Percentiles rank a stretch among this genome's conserved stretches.
phyloP scores from a whole-genome alignment of 345 rosid genomes.

The Camelina sativa region DNA sequence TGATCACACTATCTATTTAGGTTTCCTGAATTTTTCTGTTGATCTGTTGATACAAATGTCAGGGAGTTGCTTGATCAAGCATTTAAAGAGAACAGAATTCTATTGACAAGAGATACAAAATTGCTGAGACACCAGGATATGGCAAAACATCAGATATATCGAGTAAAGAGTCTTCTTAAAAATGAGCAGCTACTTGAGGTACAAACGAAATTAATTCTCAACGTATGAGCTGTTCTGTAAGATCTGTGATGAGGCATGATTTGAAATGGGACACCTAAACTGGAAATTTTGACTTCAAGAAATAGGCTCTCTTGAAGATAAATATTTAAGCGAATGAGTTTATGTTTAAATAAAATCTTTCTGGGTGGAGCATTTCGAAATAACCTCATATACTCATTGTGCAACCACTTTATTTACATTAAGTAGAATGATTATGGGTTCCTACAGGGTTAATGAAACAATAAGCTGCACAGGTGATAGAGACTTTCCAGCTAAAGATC shows the following conservation, averaged over 20 bases:
- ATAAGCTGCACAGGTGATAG: conserved; percentile 63
- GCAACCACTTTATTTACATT: conserved; percentile 4
- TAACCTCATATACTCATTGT: not conserved
- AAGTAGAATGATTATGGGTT: not conserved
- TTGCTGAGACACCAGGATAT: conserved; percentile 77
- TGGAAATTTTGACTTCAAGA: not conserved
- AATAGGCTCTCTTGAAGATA: not conserved
- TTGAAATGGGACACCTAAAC: conserved; percentile 3
- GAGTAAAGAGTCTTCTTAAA: conserved; percentile 82
- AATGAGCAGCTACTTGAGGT: conserved; percentile 96
- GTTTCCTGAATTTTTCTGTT: not conserved
- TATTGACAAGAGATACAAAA: conserved; percentile 90
- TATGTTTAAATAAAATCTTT: not conserved
- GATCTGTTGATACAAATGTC: conserved; percentile 29
- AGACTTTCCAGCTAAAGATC: conserved; percentile 69
- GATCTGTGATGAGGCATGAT: not conserved
- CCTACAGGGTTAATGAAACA: conserved; percentile 22
- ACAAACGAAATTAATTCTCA: conserved; percentile 1
- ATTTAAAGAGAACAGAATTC: conserved; percentile 71
- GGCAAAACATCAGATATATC: conserved; percentile 74
- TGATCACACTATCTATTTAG: not conserved
- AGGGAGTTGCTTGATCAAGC: conserved; percentile 90
- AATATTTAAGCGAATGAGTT: not conserved
- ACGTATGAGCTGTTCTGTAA: not conserved
- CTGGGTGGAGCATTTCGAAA: not conserved